Evolutionary conservation across 257 asterid genomes (phyloP), one percentile per base, ranked within the genome.

Genomic region (Verbena officinalis): DNA sequence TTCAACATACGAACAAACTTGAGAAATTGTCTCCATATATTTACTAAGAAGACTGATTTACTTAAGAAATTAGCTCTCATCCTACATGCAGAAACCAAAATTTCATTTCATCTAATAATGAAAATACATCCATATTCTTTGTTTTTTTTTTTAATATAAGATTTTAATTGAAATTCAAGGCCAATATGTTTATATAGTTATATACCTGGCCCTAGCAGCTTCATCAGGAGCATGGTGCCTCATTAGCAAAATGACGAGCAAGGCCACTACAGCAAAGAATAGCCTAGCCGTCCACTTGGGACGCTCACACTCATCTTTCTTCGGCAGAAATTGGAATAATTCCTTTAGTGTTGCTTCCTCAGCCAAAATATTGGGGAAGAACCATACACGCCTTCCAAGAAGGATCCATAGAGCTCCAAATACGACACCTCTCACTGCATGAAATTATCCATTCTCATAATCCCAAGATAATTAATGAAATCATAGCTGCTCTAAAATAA

Each of bases 211-310:
- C 73, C 95, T 77, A 57, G 95, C 95, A 67, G 95, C 95, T 78
- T 87, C 95, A 63, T 87, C 95, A 42, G 95, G 95, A 24, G 92
- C 95, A 65, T 87, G 95, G 74, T 87, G 92, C 77, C 89, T 84
- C 69, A 87, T 70, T 36, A 87, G 38, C 55, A 77, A 42, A 67
- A 87, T 67, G 63, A 72, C 80, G 56, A 77, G 70, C 78, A 78
- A 76, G 55, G 82, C 77, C 9, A 80, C 82, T 56, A 84, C 7
- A 30, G 91, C 79, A 71, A 42, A 87, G 73, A 87, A 87, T 43
- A 87, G 80, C 74, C 95, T 73, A 5, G 90, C 95, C n/a, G 89
- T 82, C 95, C 95, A 87, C 76, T 87, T 84, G 0, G 95, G 90
- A 61, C 78, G 80, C 70, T 80, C 95, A 9, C 50, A 84, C 72